Base-by-base conservation (phyloP, 192 early-diverging fungal genomes). In the Podila clonocystis region DNA sequence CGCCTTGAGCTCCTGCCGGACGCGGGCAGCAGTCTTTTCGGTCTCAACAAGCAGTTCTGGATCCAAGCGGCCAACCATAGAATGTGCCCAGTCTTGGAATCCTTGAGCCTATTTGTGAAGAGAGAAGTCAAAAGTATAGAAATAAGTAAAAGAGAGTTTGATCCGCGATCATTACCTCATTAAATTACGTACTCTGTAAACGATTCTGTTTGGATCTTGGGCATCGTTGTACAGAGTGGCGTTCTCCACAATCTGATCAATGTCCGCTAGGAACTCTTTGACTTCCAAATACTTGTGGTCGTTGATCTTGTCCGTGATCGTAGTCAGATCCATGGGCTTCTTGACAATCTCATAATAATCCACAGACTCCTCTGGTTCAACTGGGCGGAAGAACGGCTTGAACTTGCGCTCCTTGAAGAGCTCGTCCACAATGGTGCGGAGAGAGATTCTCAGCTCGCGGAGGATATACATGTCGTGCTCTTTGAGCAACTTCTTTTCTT, bases 351-450 rank as follows among this genome's bases (percentile, higher is more conserved):
- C 74, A 49, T 86, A 78, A 68, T 88, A 92, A 28, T 82, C 86
- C 3, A 75, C 82, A 60, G 77, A 76, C 57, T 76, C 68, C 50
- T 86, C 82, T 3, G 72, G 72, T 41, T 84, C 87, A 12, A 87
- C 87, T 11, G 89, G 88, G 28, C 75, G 48, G 49, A 70, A 72
- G 58, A 90, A 88, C 11, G 70, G 71, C 52, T 85, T 82, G 66
- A 84, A 78, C 31, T 82, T 70, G 58, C 76, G 74, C 30, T 85
- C 79, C 67, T 90, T 87, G 57, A 74, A 82, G 28, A 90, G 58
- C 17, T 87, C 89, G n/a, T 87, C 85, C 30, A 86, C 74, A 31
- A 93, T 88, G 13, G 68, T 72, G 0, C 91, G 84, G 20, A 92
- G 80, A 41, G 83, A 83, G 34, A 84, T 82, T n/a, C 88, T 82